These are phyloP conservation scores for Malus hybrid DNA, from an alignment of 331 rosid species.

Conservation along the genomic window DNA sequence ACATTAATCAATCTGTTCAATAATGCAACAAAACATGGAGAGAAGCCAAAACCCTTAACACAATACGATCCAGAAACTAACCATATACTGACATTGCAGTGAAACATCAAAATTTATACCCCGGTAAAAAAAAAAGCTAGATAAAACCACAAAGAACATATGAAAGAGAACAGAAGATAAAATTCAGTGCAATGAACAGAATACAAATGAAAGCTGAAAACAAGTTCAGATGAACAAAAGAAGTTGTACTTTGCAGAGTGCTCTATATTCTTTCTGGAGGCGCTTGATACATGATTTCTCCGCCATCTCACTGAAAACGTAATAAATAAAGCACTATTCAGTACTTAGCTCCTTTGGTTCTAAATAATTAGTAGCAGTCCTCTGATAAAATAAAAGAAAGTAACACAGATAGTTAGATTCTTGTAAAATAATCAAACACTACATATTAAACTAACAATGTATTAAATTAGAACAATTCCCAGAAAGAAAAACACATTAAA, in stretches of 20 bases:
- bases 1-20: not conserved
- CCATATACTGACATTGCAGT: not conserved
- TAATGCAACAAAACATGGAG: not conserved
- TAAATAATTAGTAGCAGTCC: not conserved
- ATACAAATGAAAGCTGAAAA: constrained; percentile 2
- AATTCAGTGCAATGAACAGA: not conserved
- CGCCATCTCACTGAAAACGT: constrained; percentile 56
- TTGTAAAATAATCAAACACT: not conserved
- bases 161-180: too few relatives aligned
- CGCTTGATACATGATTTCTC: constrained; percentile 86
- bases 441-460: not conserved
- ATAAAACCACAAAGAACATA: not conserved
- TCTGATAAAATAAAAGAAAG: constrained; percentile 23
- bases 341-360: constrained; percentile 7
- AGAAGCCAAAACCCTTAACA: not conserved
- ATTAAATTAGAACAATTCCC: not conserved
- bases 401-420: constrained; percentile 2
- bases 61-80: not conserved
- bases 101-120: not conserved
- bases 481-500: not conserved
- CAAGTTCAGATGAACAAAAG: constrained; percentile 7
- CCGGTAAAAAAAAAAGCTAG: too few relatives aligned
- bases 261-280: constrained; percentile 93
- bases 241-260: constrained; percentile 77
- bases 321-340: constrained; percentile 4